Percentiles rank a stretch among this genome's conserved stretches.
Evolutionary conservation across 352 stramenopile species (phyloP).

Genomic region (Blastocystis hominis): DNA sequence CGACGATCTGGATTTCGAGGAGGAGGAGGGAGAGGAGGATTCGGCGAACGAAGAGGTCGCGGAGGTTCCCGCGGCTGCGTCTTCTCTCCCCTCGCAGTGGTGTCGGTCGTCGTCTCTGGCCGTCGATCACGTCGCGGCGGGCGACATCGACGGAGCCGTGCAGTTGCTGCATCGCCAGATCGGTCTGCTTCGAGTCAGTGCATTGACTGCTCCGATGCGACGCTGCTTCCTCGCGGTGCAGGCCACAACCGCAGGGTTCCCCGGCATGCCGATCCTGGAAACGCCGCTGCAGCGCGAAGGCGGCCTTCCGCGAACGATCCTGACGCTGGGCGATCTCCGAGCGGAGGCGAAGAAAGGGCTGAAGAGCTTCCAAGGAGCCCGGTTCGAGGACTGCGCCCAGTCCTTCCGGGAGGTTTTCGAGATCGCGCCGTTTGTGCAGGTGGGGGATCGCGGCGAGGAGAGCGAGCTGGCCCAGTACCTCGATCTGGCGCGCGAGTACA

Average conservation of each 20-base stretch:
- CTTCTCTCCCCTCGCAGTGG: conserved; percentile 79
- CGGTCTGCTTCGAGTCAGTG: conserved; percentile 81
- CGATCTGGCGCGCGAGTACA: conserved; percentile 88
- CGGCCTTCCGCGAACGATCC: conserved; percentile 77
- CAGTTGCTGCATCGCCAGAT: conserved; percentile 95
- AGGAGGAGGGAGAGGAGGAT: conserved; percentile 1
- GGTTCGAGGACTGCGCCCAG: conserved; percentile 87
- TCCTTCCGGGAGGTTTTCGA: conserved; percentile 81
- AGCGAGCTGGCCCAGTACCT: conserved; percentile 85
- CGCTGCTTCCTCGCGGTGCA: conserved; percentile 58
- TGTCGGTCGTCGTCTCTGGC: conserved; percentile 87
- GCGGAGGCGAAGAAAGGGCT: conserved; percentile 82
- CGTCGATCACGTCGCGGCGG: conserved; percentile 88
- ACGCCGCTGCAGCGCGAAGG: conserved; percentile 74
- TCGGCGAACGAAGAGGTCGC: conserved; percentile 60
- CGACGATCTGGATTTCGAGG: conserved; percentile 72
- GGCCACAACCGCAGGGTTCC: conserved; percentile 73
- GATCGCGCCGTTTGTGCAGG: conserved; percentile 85
- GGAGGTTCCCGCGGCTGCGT: conserved; percentile 69
- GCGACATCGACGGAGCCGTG: conserved; percentile 86
- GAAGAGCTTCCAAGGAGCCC: conserved; percentile 86
- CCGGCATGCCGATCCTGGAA: conserved; percentile 69
- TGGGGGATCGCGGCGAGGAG: conserved; percentile 79
- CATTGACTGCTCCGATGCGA: not conserved
- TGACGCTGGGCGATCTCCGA: conserved; percentile 77